Evolutionary conservation across 805 yeast species (phyloP).

Genomic region (Cyberlindnera sargentensis): DNA sequence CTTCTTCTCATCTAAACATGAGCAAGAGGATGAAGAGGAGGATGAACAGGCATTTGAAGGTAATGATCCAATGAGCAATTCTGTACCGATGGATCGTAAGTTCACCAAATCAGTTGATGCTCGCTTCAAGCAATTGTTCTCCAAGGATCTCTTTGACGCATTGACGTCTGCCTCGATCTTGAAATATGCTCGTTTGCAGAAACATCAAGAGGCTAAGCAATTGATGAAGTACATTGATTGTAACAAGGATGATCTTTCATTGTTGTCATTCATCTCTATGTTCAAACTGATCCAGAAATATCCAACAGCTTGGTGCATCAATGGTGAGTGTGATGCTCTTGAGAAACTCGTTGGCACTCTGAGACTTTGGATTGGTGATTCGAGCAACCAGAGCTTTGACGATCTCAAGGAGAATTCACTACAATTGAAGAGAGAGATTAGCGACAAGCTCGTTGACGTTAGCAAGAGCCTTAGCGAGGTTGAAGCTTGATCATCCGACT

Average conservation of each 20-base stretch:
- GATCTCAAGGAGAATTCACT: conserved; percentile 20
- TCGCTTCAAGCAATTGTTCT: conserved; percentile 15
- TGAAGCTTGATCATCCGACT: not conserved
- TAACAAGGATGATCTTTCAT: conserved; percentile 17
- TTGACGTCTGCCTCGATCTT: conserved; percentile 19
- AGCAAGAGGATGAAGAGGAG: not conserved
- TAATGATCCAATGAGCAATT: not conserved
- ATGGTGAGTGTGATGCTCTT: conserved; percentile 9
- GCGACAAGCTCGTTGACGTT: conserved; percentile 24
- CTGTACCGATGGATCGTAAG: not conserved
- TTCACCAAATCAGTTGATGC: conserved; percentile 6
- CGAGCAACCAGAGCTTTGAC: conserved; percentile 15
- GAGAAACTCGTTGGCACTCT: conserved; percentile 20
- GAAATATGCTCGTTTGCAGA: conserved; percentile 16
- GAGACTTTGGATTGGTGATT: conserved; percentile 26
- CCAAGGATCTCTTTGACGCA: conserved; percentile 21
- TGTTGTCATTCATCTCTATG: conserved; percentile 22
- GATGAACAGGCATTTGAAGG: not conserved
- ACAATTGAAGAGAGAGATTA: conserved; percentile 23
- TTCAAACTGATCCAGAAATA: conserved; percentile 21
- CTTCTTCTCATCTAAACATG: conserved; percentile 3
- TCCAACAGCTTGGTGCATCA: conserved; percentile 19
- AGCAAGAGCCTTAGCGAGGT: conserved; percentile 21
- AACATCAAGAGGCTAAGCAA: conserved; percentile 9
- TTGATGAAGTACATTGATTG: conserved; percentile 16